phyloP scores from a whole-genome alignment of 768 basidiomycete species.

The Pleurotus giganteus region DNA sequence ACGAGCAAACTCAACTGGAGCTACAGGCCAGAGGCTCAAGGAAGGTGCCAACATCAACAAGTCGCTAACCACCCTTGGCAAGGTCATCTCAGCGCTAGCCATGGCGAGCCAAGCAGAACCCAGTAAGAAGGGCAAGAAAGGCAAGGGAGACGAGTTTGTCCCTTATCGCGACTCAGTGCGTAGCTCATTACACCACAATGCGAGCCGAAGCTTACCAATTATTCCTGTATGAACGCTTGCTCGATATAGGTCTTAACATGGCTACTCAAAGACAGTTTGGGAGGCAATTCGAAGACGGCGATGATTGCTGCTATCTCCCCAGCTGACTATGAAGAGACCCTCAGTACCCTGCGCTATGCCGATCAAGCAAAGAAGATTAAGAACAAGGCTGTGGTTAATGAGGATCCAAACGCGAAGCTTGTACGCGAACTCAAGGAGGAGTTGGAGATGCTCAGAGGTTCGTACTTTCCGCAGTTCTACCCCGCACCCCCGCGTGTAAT shows the following conservation, averaged over 20 bases:
- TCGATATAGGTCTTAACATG: conserved; percentile 83
- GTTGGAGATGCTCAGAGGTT: conserved; percentile 85
- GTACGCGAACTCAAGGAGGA: conserved; percentile 99
- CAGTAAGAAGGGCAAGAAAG: conserved; percentile 85
- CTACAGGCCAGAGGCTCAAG: conserved; percentile 93
- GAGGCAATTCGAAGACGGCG: conserved; percentile 96
- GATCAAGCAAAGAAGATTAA: conserved; percentile 99
- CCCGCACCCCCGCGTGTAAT: conserved; percentile 11
- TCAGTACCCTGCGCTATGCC: conserved; percentile 95
- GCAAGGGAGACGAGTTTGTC: conserved; percentile 87
- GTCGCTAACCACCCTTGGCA: conserved; percentile 94
- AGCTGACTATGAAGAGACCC: conserved; percentile 97
- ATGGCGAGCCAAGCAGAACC: conserved; percentile 59
- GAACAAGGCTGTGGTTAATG: conserved; percentile 99
- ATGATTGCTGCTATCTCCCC: conserved; percentile 99
- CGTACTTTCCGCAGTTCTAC: conserved; percentile 20
- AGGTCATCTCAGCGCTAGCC: conserved; percentile 93
- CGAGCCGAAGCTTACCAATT: conserved; percentile 8
- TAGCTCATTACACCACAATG: conserved; percentile 10
- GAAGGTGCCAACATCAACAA: conserved; percentile 99
- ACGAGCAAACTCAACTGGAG: conserved; percentile 95
- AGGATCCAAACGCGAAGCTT: conserved; percentile 98
- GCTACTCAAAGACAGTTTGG: conserved; percentile 96
- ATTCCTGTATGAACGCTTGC: conserved; percentile 6
- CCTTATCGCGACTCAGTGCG: conserved; percentile 96